A percentile compares a stretch with the other conserved stretches of the same genome.
Evolutionary conservation across 148 eudicot species (phyloP).

Genomic region (Agrostemma githago): DNA sequence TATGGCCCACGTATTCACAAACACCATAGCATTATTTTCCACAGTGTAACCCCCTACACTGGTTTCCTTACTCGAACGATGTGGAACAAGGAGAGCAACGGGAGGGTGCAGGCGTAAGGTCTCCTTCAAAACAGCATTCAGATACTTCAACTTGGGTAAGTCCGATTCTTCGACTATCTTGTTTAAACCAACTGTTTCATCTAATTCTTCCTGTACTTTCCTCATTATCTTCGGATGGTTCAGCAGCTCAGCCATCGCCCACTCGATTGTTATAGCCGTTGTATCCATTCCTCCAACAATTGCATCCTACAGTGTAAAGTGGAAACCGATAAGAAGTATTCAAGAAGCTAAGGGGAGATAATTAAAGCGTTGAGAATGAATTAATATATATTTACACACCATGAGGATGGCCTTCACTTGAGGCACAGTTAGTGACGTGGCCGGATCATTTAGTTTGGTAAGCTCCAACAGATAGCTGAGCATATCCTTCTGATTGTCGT

Average conservation of each 20-base stretch:
- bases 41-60: slow-evolving; percentile 34
- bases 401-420: slow-evolving; percentile 37
- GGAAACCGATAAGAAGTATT: too few species aligned
- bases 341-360: too few species aligned
- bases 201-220: slow-evolving; percentile 34
- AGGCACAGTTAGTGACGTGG: slow-evolving; percentile 18
- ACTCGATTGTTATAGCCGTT: slow-evolving; percentile 30
- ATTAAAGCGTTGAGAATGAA: too few species aligned
- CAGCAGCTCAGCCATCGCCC: slow-evolving; percentile 28
- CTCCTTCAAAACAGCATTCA: slow-evolving; percentile 41
- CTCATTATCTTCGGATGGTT: slow-evolving; percentile 12
- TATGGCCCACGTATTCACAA: slow-evolving; percentile 19
- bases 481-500: slow-evolving; percentile 22
- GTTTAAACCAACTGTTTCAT: slow-evolving; percentile 23
- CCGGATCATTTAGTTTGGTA: slow-evolving; percentile 18
- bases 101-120: slow-evolving; percentile 35
- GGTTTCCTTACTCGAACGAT: slow-evolving; percentile 17
- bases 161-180: slow-evolving; percentile 31
- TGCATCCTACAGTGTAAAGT: slow-evolving; percentile 25
- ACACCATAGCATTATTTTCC: slow-evolving; percentile 26
- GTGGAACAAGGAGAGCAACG: slow-evolving; percentile 27
- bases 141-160: slow-evolving; percentile 26
- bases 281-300: slow-evolving; percentile 36
- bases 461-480: slow-evolving; percentile 33
- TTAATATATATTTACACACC: slow-evolving; percentile 22